Conservation (phyloP, 495 filamentous ascomycete species). For the Aspergillus biplanus region DNA sequence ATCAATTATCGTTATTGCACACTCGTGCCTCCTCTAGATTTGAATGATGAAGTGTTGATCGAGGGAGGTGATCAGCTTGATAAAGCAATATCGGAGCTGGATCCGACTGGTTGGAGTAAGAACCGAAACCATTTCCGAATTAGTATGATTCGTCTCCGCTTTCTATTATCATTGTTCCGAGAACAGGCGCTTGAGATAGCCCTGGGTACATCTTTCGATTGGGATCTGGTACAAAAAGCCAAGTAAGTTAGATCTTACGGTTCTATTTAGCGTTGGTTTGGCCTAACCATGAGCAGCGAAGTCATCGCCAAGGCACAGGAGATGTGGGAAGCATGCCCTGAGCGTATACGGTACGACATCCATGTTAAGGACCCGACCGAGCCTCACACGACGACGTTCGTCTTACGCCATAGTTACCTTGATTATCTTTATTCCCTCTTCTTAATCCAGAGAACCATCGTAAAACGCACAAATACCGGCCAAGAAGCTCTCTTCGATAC, state of each 20-base stretch:
- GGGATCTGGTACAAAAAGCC: slow-evolving; percentile 48
- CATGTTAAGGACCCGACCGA: slow-evolving; percentile 34
- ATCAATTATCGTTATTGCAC: slow-evolving; percentile 59
- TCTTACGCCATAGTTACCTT: slow-evolving; percentile 45
- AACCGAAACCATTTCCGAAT: slow-evolving; percentile 40
- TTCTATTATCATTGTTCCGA: slow-evolving; percentile 49
- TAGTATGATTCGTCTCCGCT: slow-evolving; percentile 52
- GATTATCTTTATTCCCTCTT: slow-evolving; percentile 62
- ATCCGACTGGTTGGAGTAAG: slow-evolving; percentile 58
- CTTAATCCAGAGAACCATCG: slow-evolving; percentile 58
- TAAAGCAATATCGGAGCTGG: slow-evolving; percentile 47
- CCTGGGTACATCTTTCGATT: slow-evolving; percentile 44
- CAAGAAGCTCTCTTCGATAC: slow-evolving; percentile 55
- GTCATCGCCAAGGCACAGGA: slow-evolving; percentile 38
- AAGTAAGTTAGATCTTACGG: slow-evolving; percentile 36
- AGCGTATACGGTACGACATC: slow-evolving; percentile 40
- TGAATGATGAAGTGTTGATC: slow-evolving; percentile 56
- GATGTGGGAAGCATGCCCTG: slow-evolving; percentile 38
- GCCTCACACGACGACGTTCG: slow-evolving; percentile 29
- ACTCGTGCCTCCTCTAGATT: slow-evolving; percentile 58
- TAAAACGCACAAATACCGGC: slow-evolving; percentile 53
- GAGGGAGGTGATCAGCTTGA: slow-evolving; percentile 48
- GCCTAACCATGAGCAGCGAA: slow-evolving; percentile 26
- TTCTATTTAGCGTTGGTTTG: background rate
- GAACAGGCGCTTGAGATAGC: slow-evolving; percentile 66